phyloP scores from a whole-genome alignment of 176 grass and related monocot genomes.

The Microstegium vimineum region DNA sequence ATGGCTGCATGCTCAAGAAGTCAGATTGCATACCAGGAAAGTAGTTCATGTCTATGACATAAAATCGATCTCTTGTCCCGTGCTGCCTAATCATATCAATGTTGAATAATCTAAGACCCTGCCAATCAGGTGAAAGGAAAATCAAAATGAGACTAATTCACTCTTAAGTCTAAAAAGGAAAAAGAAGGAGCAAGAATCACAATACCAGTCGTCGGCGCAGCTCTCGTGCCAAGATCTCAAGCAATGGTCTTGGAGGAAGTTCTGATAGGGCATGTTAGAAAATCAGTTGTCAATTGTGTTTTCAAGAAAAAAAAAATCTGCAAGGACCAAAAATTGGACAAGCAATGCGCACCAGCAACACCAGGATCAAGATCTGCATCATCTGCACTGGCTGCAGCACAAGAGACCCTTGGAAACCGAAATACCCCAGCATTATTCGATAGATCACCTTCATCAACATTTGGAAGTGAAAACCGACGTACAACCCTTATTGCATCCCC shows the following conservation, averaged over 20 bases:
- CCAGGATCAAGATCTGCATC: constrained; percentile 82
- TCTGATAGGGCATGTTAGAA: constrained; percentile 40
- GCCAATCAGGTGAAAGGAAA: constrained; percentile 4
- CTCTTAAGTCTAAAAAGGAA: neutral
- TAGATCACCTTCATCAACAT: constrained; percentile 61
- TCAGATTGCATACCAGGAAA: constrained; percentile 65
- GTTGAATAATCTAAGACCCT: constrained; percentile 96
- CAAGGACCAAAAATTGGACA: neutral
- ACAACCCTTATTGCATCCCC: constrained; percentile 85
- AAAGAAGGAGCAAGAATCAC: neutral
- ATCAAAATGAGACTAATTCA: neutral
- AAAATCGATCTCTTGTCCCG: constrained; percentile 83
- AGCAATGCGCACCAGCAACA: constrained; percentile 66
- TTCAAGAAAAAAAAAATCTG: neutral
- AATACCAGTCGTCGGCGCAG: constrained; percentile 66
- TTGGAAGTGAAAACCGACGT: constrained; percentile 87
- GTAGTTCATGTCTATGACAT: constrained; percentile 99
- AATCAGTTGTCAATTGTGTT: constrained; percentile 19
- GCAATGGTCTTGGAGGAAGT: constrained; percentile 81
- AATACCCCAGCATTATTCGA: constrained; percentile 66
- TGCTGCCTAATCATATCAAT: constrained; percentile 94
- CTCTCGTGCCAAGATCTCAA: constrained; percentile 76
- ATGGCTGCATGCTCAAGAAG: neutral
- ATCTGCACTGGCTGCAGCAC: constrained; percentile 76
- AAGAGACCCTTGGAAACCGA: constrained; percentile 88